Base-by-base conservation (phyloP, 1,284 basidiomycete genomes). In the Malassezia equina region DNA sequence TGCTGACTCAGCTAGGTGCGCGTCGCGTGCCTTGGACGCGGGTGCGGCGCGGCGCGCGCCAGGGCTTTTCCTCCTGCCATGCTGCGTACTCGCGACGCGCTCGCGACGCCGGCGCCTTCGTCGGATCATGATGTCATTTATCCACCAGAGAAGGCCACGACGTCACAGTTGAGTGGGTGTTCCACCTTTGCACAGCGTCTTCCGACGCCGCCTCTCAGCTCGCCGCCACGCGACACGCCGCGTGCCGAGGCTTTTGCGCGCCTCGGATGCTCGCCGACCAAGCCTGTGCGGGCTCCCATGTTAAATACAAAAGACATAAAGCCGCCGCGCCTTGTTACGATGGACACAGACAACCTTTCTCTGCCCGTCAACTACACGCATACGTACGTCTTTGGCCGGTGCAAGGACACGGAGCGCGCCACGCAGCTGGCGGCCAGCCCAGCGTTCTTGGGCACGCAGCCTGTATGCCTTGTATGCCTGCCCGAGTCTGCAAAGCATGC, bases 401-500 rank as follows among this genome's bases (percentile, higher is more conserved):
- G 36, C 36, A 51, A 43, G 24, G 28, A 43, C 17, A n/a, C 31
- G 0, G 19, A 52, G n/a, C 17, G 29, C 7, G 29, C n/a, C 27
- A 15, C 29, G 11, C 11, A 23, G 23, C 19, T 36, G 42, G 31
- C 17, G 23, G 28, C 28, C 13, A 28, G 39, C 19, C 33, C 31
- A 5, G 13, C 49, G 24, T 45, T 57, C 28, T 27, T 69, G 1
- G 70, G 66, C 34, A 46, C 62, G 25, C 61, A 59, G 40, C 62
- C 59, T 13, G 46, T 61, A 25, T 51, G 62, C 17, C 59, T 61
- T 23, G 61, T 71, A 39, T 55, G 61, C 24, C 61, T 73, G 7
- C 67, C 71, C 19, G 60, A 60, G 36, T 54, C 58, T 5, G 70
- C 70, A 7, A 60, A 61, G 24, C 68, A 73, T 52, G 70, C 69